Evolutionary conservation across 106 monocot species (phyloP), one percentile per base, ranked within the genome.

Genomic region (Iris macrosiphon): DNA sequence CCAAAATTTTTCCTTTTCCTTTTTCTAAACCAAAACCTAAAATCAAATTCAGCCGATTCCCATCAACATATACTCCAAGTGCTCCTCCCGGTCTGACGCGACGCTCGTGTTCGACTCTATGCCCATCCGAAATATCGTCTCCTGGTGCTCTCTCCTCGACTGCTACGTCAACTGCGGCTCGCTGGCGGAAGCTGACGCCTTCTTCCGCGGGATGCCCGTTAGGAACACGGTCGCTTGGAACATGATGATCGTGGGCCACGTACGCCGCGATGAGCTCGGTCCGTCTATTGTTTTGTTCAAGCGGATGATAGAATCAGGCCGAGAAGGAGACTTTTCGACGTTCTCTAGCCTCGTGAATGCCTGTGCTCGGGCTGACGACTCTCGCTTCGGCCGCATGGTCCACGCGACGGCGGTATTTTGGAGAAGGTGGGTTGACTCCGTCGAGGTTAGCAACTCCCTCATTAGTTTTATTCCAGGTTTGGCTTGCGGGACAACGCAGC

Each of bases 131-230:
- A 77, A 86, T 45, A 82, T 62, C 31, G 31, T 82, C 2, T 71
- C 85, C 2, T 82, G 85, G 82, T 92, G 92, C 49, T 82, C 79
- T 40, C 66, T 92, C 3, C 72, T 92, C 14, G 56, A 75, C 60
- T 66, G 61, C 2, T 81, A 70, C 25, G 52, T 69, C 3, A 60
- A 34, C 6, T 50, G 63, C 0, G 78, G 57, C 2, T 25, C 35
- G n/a, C 31, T 78, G 1, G 17, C 3, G 0, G 11, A 40, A 20
- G 93, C 84, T 2, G 46, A 23, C 4, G 4, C 39, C 9, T 10
- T 72, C 29, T 88, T 93, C 13, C 55, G 61, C 31, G 50, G 69
- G 61, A 88, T 88, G 74, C 81, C 80, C 0, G 6, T 4, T 0
- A 62, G 52, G 33, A 78, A 61, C 14, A 10, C 33, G 3, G 29